Conservation (phyloP, 2,329 filamentous ascomycete genomes). For the Aspergillus persii region DNA sequence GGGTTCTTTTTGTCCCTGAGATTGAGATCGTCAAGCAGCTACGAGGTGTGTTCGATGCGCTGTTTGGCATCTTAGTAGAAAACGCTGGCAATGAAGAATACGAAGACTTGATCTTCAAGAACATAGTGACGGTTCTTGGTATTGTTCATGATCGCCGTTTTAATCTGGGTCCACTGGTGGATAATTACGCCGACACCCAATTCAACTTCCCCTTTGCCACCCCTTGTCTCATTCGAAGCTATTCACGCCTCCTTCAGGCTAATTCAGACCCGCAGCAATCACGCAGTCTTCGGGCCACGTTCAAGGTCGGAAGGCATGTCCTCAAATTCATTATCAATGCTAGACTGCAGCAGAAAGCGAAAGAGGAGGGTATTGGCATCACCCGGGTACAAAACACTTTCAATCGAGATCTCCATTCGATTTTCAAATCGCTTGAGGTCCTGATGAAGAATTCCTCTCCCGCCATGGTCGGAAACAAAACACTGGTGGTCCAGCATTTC, state of each 20-base stretch:
- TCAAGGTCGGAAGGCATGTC: constrained; percentile 92
- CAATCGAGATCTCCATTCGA: constrained; percentile 75
- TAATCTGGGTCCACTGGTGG: constrained; percentile 84
- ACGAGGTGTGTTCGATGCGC: constrained; percentile 80
- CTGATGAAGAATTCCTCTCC: constrained; percentile 87
- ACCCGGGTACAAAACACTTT: constrained; percentile 71
- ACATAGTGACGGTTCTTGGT: constrained; percentile 81
- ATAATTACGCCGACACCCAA: constrained; percentile 81
- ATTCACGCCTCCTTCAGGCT: constrained; percentile 76
- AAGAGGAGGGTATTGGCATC: constrained; percentile 83
- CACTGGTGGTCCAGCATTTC: constrained; percentile 91
- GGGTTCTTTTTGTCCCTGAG: constrained; percentile 89
- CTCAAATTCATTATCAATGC: constrained; percentile 94
- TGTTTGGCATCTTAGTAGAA: constrained; percentile 89
- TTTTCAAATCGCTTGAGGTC: constrained; percentile 85
- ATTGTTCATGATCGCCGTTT: constrained; percentile 95
- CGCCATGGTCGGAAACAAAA: constrained; percentile 88
- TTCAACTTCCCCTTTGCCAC: constrained; percentile 95
- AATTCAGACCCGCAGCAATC: constrained; percentile 80
- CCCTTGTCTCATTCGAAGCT: constrained; percentile 81
- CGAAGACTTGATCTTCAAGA: constrained; percentile 88
- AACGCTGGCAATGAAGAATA: constrained; percentile 88
- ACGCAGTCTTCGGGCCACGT: constrained; percentile 79
- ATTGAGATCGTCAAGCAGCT: constrained; percentile 97
- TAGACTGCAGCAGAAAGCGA: constrained; percentile 79